phyloP scores from a whole-genome alignment of 31 red algal genomes.

The Odonthalia washingtoniensis region DNA sequence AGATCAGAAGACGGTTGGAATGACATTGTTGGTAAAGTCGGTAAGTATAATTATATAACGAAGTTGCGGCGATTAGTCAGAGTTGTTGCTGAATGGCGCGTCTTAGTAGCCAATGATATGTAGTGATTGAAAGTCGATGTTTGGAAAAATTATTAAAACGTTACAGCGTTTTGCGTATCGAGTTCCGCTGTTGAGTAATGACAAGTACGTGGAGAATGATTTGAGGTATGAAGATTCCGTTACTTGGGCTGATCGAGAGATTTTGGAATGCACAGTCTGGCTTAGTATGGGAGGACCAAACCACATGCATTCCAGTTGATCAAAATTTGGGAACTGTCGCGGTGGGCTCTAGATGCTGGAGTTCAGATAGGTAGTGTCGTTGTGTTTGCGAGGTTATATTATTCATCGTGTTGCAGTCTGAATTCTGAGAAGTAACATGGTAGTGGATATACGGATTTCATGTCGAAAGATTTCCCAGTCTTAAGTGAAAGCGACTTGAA shows the following conservation, averaged over 20 bases:
- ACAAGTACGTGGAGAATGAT: too few species aligned
- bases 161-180: too few species aligned
- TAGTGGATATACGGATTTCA: neutral
- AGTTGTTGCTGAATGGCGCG: too few species aligned
- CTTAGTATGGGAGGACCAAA: constrained; percentile 26
- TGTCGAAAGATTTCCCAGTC: neutral
- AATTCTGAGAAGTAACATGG: constrained; percentile 33
- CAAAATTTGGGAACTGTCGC: neutral
- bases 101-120: constrained; percentile 50
- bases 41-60: too few species aligned
- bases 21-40: too few species aligned
- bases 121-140: too few species aligned
- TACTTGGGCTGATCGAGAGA: constrained; percentile 38
- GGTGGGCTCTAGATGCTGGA: constrained; percentile 7
- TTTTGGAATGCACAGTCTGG: constrained; percentile 36
- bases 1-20: too few species aligned
- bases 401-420: neutral
- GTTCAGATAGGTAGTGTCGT: constrained; percentile 1
- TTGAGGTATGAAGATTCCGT: constrained; percentile 39
- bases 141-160: too few species aligned
- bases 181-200: too few species aligned
- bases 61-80: too few species aligned
- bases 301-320: constrained; percentile 34
- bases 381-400: neutral
- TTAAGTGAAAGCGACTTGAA: neutral